These are phyloP conservation scores for Colletotrichum abscissum DNA, from an alignment of 2,329 filamentous ascomycete species.

Conservation along the genomic window DNA sequence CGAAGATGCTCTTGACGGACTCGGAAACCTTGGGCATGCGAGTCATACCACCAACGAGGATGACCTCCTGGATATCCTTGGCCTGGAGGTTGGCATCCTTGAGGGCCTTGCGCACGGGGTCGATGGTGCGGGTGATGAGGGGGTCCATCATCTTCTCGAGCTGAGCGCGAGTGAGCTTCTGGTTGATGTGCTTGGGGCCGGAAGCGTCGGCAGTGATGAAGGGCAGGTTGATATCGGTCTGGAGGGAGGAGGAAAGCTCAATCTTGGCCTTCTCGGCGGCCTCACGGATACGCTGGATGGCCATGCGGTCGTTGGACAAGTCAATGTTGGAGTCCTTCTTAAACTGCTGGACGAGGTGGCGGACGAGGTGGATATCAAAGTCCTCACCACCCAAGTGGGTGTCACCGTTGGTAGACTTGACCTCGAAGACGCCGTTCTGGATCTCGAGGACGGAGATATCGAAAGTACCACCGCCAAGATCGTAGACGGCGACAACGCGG, in stretches of 20 bases:
- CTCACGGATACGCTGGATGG: conserved; percentile 98
- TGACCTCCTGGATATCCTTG: conserved; percentile 97
- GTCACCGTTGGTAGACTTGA: conserved; percentile 99
- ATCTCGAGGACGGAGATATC: conserved; percentile 99
- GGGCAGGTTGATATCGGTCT: conserved; percentile 97
- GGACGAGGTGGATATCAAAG: conserved; percentile 95
- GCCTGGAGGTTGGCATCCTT: conserved; percentile 93
- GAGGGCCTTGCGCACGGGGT: conserved; percentile 94
- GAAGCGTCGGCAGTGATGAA: conserved; percentile 98
- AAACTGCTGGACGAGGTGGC: conserved; percentile 93
- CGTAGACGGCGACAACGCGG: conserved; percentile 92
- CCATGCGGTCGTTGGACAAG: conserved; percentile 93
- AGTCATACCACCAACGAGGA: conserved; percentile 98
- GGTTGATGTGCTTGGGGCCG: conserved; percentile 98
- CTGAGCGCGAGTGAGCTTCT: conserved; percentile 91
- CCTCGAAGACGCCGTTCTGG: conserved; percentile 97
- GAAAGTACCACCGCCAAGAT: conserved; percentile 98
- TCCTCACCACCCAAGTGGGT: conserved; percentile 98
- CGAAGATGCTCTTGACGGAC: conserved; percentile 96
- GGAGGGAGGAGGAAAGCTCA: conserved; percentile 92
- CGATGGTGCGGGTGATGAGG: conserved; percentile 85
- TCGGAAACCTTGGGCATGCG: conserved; percentile 99
- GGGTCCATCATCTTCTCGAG: conserved; percentile 94
- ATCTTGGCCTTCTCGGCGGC: conserved; percentile 99
- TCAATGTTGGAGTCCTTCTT: conserved; percentile 96